Evolutionary conservation across 495 filamentous ascomycete species (phyloP), one percentile per base, ranked within the genome.

Genomic region (Cenococcum geophilum): DNA sequence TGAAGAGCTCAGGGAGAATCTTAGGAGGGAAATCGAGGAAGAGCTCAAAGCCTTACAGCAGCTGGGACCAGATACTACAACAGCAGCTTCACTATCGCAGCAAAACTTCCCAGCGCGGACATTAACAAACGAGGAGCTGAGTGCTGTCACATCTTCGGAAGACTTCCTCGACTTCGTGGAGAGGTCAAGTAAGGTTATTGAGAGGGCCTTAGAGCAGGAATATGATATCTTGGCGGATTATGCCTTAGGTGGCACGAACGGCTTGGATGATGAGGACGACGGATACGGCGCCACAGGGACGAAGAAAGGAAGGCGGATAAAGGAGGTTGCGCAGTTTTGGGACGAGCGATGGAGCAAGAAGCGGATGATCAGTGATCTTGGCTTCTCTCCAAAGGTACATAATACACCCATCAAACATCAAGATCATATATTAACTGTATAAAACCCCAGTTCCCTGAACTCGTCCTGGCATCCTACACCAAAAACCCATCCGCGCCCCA

Each of bases 171-270:
- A 95, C 67, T 99, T 99, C 70, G 85, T 99, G 20, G 95, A 97
- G 67, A 82, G 88, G 63, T 97, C 92, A 32, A 92, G 88, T 48
- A 99, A 97, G 77, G 91, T 99, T 50, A 92, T 97, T 67, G 95
- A 99, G 76, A 86, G 92, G 66, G 92, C 95, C 2, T 75, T 99
- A 58, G 92, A 97, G 68, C 85, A 95, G 65, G 85, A 88, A 55
- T 99, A 97, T 72, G 92, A 99, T 72, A 88, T 99, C 48, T 75
- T 99, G 40, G 91, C 91, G 50, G 91, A 97, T 73, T 99, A 99
- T 75, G 87, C 89, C 48, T 77, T 95, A 2, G 79, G 83, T 57
- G 85, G 84, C 4, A 77, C 88, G 32, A 83, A 92, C 60, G 88
- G 88, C 54, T 16, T 68, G 43, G 90, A 93, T 55, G 92, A 96